Conservation (phyloP, 768 basidiomycete genomes). For the Vararia minispora region DNA sequence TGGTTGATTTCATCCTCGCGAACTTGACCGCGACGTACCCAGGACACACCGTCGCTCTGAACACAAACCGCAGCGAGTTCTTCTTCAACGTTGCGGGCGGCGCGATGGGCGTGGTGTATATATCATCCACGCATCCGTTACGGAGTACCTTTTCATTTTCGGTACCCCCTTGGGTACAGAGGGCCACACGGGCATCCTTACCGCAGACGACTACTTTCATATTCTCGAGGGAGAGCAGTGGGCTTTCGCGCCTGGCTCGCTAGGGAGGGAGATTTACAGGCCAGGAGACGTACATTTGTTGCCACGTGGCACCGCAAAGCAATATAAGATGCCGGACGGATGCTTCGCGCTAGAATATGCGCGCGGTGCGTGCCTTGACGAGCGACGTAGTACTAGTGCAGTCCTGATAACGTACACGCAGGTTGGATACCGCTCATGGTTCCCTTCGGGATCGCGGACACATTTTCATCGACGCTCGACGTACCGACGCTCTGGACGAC, state of each 20-base stretch:
- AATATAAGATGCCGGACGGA: slow-evolving; percentile 96
- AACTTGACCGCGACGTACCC: slow-evolving; percentile 74
- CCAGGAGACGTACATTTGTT: slow-evolving; percentile 82
- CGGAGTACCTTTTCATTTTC: slow-evolving; percentile 94
- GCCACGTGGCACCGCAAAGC: slow-evolving; percentile 76
- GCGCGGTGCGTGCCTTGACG: slow-evolving; percentile 53
- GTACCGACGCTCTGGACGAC: slow-evolving; percentile 74
- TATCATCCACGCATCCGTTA: slow-evolving; percentile 93
- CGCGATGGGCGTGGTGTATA: slow-evolving; percentile 97
- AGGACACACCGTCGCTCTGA: slow-evolving; percentile 39
- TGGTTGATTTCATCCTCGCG: slow-evolving; percentile 72
- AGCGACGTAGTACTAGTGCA: too few relatives aligned
- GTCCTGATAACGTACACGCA: too few relatives aligned
- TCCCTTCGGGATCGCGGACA: slow-evolving; percentile 87
- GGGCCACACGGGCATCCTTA: slow-evolving; percentile 89
- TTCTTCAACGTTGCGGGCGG: slow-evolving; percentile 96
- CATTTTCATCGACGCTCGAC: slow-evolving; percentile 82
- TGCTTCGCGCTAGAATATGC: slow-evolving; percentile 97
- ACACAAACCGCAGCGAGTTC: slow-evolving; percentile 67
- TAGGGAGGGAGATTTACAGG: slow-evolving; percentile 78
- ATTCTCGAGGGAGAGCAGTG: slow-evolving; percentile 92
- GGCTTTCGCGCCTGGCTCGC: slow-evolving; percentile 73
- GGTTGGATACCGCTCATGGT: slow-evolving; percentile 98
- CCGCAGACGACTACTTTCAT: slow-evolving; percentile 97
- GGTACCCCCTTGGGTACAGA: slow-evolving; percentile 96